Evolutionary conservation across 2,329 filamentous ascomycete species (phyloP), one percentile per base, ranked within the genome.

Genomic region (Penicillium sp.): DNA sequence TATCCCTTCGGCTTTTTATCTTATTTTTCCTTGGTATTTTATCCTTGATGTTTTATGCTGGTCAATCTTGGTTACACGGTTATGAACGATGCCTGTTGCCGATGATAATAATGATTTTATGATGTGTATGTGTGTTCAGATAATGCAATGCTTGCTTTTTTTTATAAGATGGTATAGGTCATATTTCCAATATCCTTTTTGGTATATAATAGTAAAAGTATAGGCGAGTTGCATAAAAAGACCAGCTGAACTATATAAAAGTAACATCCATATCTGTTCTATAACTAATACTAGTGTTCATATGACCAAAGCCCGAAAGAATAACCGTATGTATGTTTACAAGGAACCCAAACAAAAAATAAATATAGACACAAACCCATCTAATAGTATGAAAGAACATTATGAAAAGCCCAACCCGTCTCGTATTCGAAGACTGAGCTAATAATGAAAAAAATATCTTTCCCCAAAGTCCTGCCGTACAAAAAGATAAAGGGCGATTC

Each of bases 61-160:
- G 23, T 36, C 23, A n/a, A 36, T 29, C 36, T 33, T 41, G 27
- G 6, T 36, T 19, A 15, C 42, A 21, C 12, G 29, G 21, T 53
- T 42, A 41, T 36, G 43, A 42, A 48, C 41, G 21, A 42, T 58
- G 59, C 51, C 41, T 36, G 29, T 19, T 36, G 59, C 51, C 23
- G 36, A 63, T 55, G 51, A 63, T 63, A 48, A 63, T 54, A 48
- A 63, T 54, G 61, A 63, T 19, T 60, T 61, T 49, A 63, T 49
- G 59, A 61, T 49, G 45, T 48, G 25, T 48, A 57, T 31, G 55
- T 55, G 31, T 39, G 49, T 52, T 51, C 42, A 19, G 36, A 55
- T 55, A 61, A 38, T 45, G 49, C 51, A 58, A 56, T 61, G 13
- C 10, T 19, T 49, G 35, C 25, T 36, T 29, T 35, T 33, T 25